phyloP scores from a whole-genome alignment of 2,329 filamentous ascomycete species.

The Ploettnerulaceae sp. region DNA sequence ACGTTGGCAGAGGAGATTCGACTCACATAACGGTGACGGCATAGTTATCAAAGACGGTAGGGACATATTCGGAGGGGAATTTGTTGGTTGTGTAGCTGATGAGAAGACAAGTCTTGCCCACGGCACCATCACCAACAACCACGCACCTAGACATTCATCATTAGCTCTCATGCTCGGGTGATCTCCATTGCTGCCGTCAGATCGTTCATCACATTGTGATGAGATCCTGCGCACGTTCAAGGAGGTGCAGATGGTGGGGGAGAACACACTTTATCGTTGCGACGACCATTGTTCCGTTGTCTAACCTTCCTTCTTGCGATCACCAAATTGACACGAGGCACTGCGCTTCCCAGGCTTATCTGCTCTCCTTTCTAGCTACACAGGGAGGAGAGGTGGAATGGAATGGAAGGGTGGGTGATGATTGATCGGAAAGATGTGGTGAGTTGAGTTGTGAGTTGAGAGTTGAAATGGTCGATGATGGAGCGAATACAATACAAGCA shows the following conservation, averaged over 20 bases:
- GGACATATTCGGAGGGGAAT: conserved; percentile 99
- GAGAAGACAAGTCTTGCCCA: conserved; percentile 97
- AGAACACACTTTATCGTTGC: conserved; percentile 58
- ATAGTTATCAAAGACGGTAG: conserved; percentile 99
- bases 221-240: conserved; percentile 3
- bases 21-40: conserved; percentile 99
- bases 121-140: conserved; percentile 97
- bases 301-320: conserved; percentile 10
- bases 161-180: conserved; percentile 15
- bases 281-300: conserved; percentile 42
- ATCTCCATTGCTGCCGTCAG: neutral
- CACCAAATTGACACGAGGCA: conserved; percentile 8
- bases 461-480: neutral
- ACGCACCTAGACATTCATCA: conserved; percentile 66
- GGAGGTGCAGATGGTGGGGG: conserved; percentile 13
- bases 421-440: neutral
- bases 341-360: conserved; percentile 5
- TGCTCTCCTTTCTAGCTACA: neutral
- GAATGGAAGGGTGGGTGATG: neutral
- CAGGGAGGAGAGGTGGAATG: neutral
- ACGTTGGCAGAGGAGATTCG: neutral
- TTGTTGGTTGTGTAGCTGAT: conserved; percentile 99
- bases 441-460: neutral
- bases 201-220: neutral
- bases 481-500: neutral